Conservation (phyloP, 2,329 filamentous ascomycete genomes). For the Alternaria viburni region DNA sequence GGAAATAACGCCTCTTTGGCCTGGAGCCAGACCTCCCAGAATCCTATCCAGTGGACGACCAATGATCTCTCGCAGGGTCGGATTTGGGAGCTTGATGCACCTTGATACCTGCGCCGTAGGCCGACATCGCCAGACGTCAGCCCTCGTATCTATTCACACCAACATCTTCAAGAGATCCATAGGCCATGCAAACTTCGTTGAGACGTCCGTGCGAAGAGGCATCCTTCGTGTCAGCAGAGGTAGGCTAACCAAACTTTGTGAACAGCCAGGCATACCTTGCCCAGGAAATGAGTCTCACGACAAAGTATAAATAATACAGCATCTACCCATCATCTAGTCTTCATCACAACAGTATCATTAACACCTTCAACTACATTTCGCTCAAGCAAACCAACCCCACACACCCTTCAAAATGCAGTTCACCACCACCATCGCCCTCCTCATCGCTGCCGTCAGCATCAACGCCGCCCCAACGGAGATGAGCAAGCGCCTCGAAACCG, state of each 20-base stretch:
- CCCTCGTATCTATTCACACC: neutral
- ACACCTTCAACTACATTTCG: neutral
- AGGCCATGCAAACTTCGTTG: neutral
- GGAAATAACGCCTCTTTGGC: neutral
- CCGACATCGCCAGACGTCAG: neutral
- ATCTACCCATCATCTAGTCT: neutral
- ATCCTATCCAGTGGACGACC: neutral
- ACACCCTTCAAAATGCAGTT: conserved; percentile 12
- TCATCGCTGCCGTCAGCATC: conserved; percentile 16
- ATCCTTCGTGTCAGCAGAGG: conserved; percentile 2
- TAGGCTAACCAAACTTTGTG: neutral
- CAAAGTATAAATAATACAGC: neutral
- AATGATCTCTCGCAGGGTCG: neutral
- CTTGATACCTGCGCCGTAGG: neutral
- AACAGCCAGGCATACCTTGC: neutral
- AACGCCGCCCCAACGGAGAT: conserved; percentile 14
- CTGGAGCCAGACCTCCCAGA: neutral
- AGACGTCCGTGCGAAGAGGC: neutral
- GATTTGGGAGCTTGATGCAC: neutral
- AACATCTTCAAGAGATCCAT: neutral
- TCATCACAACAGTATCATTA: neutral
- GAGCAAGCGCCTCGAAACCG: conserved; percentile 13
- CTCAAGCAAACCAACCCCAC: neutral
- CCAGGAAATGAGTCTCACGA: neutral
- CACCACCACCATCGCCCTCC: conserved; percentile 6